phyloP scores from a whole-genome alignment of 192 early-diverging fungal species.

The Coemansia guatemalensis region DNA sequence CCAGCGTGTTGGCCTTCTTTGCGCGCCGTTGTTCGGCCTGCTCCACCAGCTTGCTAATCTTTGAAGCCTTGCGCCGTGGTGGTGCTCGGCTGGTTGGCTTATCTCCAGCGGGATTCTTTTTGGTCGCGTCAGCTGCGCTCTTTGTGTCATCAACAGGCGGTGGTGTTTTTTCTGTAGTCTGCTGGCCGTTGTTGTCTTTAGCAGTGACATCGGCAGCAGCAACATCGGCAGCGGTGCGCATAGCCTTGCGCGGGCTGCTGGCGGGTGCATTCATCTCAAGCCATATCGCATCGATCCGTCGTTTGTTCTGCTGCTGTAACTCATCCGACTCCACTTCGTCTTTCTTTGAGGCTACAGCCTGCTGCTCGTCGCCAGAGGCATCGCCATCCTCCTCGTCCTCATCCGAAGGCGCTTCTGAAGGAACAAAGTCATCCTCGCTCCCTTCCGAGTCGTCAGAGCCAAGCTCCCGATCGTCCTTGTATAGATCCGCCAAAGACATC shows the following conservation, averaged over 20 bases:
- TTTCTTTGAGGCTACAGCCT: background rate
- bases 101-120: background rate
- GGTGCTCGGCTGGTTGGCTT: background rate
- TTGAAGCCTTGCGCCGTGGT: conserved; percentile 20
- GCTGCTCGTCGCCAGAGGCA: conserved; percentile 5
- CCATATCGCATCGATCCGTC: conserved; percentile 42
- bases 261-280: conserved; percentile 39
- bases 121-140: background rate
- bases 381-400: conserved; percentile 8
- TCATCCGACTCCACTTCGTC: background rate
- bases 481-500: conserved; percentile 28
- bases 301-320: conserved; percentile 32
- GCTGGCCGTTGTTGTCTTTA: background rate
- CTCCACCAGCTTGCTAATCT: conserved; percentile 48
- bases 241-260: conserved; percentile 5
- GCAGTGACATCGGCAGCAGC: too few species aligned
- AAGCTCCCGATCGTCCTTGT: conserved; percentile 18
- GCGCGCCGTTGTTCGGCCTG: conserved; percentile 41
- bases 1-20: conserved; percentile 46
- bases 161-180: background rate
- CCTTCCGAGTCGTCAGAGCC: conserved; percentile 10
- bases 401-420: conserved; percentile 16
- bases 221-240: conserved; percentile 17
- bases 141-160: background rate
- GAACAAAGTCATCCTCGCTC: conserved; percentile 45